Percentiles rank a stretch among this genome's conserved stretches.
Conservation (phyloP, 1,284 basidiomycete species). For the Ustilago loliicola region DNA sequence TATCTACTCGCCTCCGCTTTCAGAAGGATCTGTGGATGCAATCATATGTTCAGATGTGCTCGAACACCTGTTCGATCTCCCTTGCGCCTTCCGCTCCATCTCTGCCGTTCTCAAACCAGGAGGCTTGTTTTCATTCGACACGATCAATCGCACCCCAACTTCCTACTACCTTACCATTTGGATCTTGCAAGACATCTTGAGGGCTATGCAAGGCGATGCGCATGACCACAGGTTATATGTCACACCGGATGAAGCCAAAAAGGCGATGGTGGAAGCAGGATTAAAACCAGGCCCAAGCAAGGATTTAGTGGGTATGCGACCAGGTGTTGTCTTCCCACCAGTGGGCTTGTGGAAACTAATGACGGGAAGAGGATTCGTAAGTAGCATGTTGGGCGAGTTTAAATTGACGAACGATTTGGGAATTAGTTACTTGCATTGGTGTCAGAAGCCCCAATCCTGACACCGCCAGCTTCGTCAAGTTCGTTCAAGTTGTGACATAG, state of each 20-base stretch:
- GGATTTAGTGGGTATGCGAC: conserved; percentile 39
- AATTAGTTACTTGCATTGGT: conserved; percentile 45
- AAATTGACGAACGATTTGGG: conserved; percentile 19
- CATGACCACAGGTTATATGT: conserved; percentile 55
- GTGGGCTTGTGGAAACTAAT: conserved; percentile 24
- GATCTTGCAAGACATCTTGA: conserved; percentile 44
- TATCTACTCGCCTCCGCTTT: conserved; percentile 35
- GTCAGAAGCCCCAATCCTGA: conserved; percentile 7
- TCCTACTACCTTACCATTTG: conserved; percentile 54
- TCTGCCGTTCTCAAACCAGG: conserved; percentile 93
- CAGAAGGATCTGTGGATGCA: conserved; percentile 22
- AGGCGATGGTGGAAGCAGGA: conserved; percentile 2
- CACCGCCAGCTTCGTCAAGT: too few relatives aligned
- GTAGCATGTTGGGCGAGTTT: conserved; percentile 24
- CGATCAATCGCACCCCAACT: conserved; percentile 53
- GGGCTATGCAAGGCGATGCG: conserved; percentile 47
- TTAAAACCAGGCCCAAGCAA: conserved; percentile 22
- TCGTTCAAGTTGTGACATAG: neutral
- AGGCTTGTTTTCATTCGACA: conserved; percentile 83
- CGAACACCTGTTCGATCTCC: conserved; percentile 52
- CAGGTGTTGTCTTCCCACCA: conserved; percentile 20
- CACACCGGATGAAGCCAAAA: conserved; percentile 27
- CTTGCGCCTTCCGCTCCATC: conserved; percentile 31
- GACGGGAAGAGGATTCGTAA: conserved; percentile 32
- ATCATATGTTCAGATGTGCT: conserved; percentile 55